Base-by-base conservation (phyloP, 2,329 filamentous ascomycete species). In the Alternaria arborescens region DNA sequence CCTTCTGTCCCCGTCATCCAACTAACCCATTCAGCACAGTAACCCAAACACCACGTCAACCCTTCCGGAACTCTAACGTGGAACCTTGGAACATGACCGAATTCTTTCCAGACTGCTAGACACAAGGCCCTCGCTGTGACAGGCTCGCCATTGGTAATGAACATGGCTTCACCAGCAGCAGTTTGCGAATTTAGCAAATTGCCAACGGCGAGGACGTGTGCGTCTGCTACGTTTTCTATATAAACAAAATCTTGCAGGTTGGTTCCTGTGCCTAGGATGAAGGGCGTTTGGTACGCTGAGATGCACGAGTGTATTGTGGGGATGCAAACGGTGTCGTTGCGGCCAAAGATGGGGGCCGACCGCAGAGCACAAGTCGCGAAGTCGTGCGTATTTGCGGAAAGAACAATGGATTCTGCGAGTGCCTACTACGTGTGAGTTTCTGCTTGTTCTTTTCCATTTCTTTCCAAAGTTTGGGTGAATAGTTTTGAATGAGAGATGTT, bases 71-170 rank as follows among this genome's bases (percentile, higher is more conserved):
- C 81, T 30, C 70, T 75, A 8, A 88, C 59, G 47, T 84, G 71
- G 52, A 80, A 85, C 0, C 70, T 69, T 5, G 86, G 86, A 26
- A 83, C 79, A 67, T 86, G 84, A 0, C 81, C 85, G 67, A 88
- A 88, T 30, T 82, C 74, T 8, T 82, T 84, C 92, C 92, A 98
- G 47, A 97, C 85, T 40, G 89, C 88, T 41, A 92, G 86, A 60
- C 91, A 88, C 75, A 96, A 91, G 79, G 97, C 93, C 88, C 95
- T 96, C 79, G 97, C 96, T 77, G 94, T 94, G 20, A 96, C 84
- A 5, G 94, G 94, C 69, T 88, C 84, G 79, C 93, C 92, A 78
- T 98, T 98, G 59, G 93, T 95, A 73, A 98, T 87, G 81, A 97
- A 89, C 82, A 98, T 94, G 52, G 89, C 89, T 78, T 97, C 89